phyloP scores from a whole-genome alignment of 768 basidiomycete genomes.

The Mycena epipterygia region DNA sequence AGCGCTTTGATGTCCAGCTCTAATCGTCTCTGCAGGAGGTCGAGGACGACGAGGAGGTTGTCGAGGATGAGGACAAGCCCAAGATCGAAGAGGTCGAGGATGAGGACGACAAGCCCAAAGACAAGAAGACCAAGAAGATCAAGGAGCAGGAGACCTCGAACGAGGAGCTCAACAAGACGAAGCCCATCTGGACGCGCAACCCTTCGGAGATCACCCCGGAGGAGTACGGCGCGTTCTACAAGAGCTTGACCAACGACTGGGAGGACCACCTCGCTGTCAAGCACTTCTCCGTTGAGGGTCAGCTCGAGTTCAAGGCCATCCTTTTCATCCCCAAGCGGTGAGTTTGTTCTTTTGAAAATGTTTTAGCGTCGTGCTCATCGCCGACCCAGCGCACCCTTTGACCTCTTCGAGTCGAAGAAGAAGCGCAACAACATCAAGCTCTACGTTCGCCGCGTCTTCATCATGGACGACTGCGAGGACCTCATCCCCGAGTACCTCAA shows the following conservation, averaged over 20 bases:
- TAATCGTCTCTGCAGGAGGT: conserved; percentile 72
- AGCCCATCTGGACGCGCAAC: conserved; percentile 99
- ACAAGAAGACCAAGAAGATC: conserved; percentile 95
- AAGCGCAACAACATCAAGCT: conserved; percentile 99
- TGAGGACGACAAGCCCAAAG: conserved; percentile 86
- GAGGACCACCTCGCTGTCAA: conserved; percentile 99
- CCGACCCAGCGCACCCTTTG: conserved; percentile 88
- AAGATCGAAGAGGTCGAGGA: conserved; percentile 90
- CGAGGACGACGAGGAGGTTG: conserved; percentile 82
- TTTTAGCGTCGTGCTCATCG: conserved; percentile 10
- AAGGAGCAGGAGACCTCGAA: conserved; percentile 90
- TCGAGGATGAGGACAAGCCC: conserved; percentile 80
- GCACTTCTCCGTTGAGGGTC: conserved; percentile 99
- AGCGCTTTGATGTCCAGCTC: neutral
- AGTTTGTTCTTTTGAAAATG: conserved; percentile 42
- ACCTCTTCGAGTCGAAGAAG: conserved; percentile 99
- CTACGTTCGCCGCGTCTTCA: conserved; percentile 99
- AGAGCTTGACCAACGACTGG: conserved; percentile 99
- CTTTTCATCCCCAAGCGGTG: conserved; percentile 97
- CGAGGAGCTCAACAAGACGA: conserved; percentile 99
- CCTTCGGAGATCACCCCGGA: conserved; percentile 93
- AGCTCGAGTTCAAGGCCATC: conserved; percentile 99
- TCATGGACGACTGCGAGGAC: conserved; percentile 99
- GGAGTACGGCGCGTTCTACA: conserved; percentile 98
- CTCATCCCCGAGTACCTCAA: conserved; percentile 99